Evolutionary conservation across 352 stramenopile genomes (phyloP).

Genomic region (Thraustochytrium sp.): DNA sequence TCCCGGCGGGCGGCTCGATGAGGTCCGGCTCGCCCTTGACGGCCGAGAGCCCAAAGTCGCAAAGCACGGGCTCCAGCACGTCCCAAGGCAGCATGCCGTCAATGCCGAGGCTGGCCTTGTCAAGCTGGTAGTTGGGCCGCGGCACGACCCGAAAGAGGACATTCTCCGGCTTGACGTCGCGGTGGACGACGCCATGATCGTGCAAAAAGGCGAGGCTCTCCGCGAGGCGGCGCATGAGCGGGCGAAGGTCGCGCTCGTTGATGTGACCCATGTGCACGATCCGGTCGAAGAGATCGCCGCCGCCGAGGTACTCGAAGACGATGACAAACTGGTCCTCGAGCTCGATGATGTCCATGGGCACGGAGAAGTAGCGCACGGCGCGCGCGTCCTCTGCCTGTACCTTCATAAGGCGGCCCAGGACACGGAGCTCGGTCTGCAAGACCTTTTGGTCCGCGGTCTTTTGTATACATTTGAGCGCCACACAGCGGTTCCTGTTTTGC

Average conservation of each 20-base stretch:
- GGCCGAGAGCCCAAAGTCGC: constrained; percentile 29
- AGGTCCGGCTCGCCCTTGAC: neutral
- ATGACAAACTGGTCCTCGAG: neutral
- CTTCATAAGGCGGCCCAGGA: neutral
- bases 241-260: neutral
- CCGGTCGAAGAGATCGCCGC: constrained; percentile 28
- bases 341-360: constrained; percentile 11
- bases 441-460: constrained; percentile 1
- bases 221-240: neutral
- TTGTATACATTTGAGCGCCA: constrained; percentile 33
- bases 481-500: neutral
- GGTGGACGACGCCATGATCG: constrained; percentile 13
- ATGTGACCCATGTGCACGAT: constrained; percentile 9
- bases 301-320: constrained; percentile 15
- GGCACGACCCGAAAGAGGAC: neutral
- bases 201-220: neutral
- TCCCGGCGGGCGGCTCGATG: constrained; percentile 29
- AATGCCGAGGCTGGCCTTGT: neutral
- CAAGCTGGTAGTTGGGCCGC: neutral
- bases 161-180: constrained; percentile 43
- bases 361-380: neutral
- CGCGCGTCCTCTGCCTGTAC: neutral
- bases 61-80: constrained; percentile 3
- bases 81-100: neutral
- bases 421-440: neutral